Percentiles rank a stretch among this genome's conserved stretches.
Evolutionary conservation across 768 basidiomycete genomes (phyloP).

Genomic region (Psilocybe sp.): DNA sequence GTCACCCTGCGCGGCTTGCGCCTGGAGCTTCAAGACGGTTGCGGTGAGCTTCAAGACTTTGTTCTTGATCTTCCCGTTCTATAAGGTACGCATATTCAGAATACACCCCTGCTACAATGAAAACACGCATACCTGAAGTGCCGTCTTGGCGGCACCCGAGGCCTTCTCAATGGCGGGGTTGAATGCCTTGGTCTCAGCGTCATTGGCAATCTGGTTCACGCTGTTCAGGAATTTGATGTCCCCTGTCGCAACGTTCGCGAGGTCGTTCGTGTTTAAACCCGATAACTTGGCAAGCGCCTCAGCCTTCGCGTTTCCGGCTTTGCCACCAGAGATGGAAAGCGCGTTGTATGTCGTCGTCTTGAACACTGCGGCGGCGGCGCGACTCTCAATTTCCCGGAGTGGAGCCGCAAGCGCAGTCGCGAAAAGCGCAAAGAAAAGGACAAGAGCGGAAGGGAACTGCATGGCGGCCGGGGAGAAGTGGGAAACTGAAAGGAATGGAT

Average conservation of each 20-base stretch:
- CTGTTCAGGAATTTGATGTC: constrained; percentile 11
- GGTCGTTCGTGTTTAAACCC: constrained; percentile 7
- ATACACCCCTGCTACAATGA: not conserved
- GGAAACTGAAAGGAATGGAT: not conserved
- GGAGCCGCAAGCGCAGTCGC: constrained; percentile 6
- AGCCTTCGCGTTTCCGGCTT: constrained; percentile 9
- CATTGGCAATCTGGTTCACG: constrained; percentile 13
- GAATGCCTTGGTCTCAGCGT: constrained; percentile 6
- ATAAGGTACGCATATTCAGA: not conserved
- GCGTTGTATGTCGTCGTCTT: constrained; percentile 9
- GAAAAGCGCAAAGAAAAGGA: constrained; percentile 8
- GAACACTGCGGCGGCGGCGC: constrained; percentile 8
- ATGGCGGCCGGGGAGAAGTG: not conserved
- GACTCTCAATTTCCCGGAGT: constrained; percentile 2
- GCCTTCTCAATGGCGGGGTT: constrained; percentile 7
- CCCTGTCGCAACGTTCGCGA: constrained; percentile 6
- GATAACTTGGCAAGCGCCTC: constrained; percentile 7
- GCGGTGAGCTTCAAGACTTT: constrained; percentile 13
- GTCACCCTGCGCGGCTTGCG: constrained; percentile 7
- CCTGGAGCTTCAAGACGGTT: constrained; percentile 7
- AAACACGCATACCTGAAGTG: constrained; percentile 3
- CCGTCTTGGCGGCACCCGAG: constrained; percentile 4
- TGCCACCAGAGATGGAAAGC: constrained; percentile 11
- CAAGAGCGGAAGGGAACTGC: constrained; percentile 9
- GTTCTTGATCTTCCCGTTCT: constrained; percentile 14